Evolutionary conservation across 345 rosid species (phyloP), one percentile per base, ranked within the genome.

Genomic region (Hypericum androsaemum): DNA sequence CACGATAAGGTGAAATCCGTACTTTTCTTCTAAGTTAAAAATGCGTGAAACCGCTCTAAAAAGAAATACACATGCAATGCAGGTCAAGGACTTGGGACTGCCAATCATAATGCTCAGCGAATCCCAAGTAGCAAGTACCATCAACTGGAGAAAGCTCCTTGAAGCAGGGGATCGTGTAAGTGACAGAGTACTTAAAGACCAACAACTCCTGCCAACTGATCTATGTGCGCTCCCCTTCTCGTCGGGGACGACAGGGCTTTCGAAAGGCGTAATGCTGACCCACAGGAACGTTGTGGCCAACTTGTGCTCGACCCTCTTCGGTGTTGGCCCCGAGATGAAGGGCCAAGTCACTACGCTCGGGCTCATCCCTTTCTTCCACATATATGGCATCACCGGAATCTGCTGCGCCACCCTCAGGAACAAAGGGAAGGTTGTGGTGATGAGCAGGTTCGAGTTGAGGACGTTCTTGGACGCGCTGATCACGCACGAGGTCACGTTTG

Each of bases 141-240:
- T 76, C 54, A 85, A 88, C 59, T 92, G 88, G 90, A 72, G 61
- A 0, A 80, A 83, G 12, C 71, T 92, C 41, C 80, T 92, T n/a
- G 73, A 67, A 40, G 97, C 98, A 11, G 97, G 86, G 8, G 95
- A 83, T 45, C 63, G 63, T 8, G 75, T 82, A 0, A 66, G 80
- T 53, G 59, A 67, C 12, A 58, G 38, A 11, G n/a, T n/a, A 7
- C 50, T 6, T 10, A 8, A 12, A 0, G 50, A 43, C 16, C 77
- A 74, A 43, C 65, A 72, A 37, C 64, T 84, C 45, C 63, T 71
- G 52, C 95, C 78, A 54, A 62, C 67, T 11, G 95, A 88, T 54
- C 74, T 88, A 1, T 92, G 97, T 48, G 97, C 98, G 22, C 97
- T 92, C 41, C 97, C 98, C 35, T 88, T 92, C 76, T 92, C 98